Evolutionary conservation across 1,139 yeast genomes (phyloP).

Genomic region (Petasospora fabianii): DNA sequence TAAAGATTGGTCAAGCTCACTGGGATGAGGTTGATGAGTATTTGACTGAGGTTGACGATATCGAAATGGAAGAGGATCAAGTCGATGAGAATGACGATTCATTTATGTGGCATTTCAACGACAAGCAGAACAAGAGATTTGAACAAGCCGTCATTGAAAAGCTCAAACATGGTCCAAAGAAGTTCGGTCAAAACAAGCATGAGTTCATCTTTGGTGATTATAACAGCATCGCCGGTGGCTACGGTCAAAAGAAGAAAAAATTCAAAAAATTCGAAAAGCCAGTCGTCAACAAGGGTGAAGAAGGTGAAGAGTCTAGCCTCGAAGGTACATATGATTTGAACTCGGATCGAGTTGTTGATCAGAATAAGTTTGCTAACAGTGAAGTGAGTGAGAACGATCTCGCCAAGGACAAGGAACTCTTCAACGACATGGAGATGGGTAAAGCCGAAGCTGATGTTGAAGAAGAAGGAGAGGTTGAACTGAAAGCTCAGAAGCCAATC

Average conservation of each 20-base stretch:
- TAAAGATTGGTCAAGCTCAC: constrained; percentile 32
- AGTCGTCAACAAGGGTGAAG: constrained; percentile 1
- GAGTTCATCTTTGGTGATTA: constrained; percentile 22
- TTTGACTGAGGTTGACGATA: constrained; percentile 29
- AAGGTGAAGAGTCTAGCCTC: constrained; percentile 5
- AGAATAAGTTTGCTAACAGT: constrained; percentile 3
- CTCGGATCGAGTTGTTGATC: constrained; percentile 21
- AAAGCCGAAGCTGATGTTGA: constrained; percentile 24
- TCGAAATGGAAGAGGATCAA: constrained; percentile 16
- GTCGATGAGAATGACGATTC: constrained; percentile 13
- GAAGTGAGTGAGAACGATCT: constrained; percentile 17
- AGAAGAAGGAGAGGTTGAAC: constrained; percentile 28
- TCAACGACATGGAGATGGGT: constrained; percentile 21
- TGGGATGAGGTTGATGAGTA: constrained; percentile 39
- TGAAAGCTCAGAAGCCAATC: constrained; percentile 21
- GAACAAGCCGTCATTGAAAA: constrained; percentile 22
- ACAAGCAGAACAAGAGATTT: constrained; percentile 17
- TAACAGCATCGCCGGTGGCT: constrained; percentile 15
- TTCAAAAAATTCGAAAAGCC: constrained; percentile 22
- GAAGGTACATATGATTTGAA: constrained; percentile 22
- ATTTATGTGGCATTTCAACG: constrained; percentile 20
- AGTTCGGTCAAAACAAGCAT: constrained; percentile 19
- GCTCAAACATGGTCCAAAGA: constrained; percentile 19
- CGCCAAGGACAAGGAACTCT: constrained; percentile 29
- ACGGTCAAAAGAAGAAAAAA: constrained; percentile 19